Conservation (phyloP, 805 yeast species). For the Tetrapisispora fleetii region DNA sequence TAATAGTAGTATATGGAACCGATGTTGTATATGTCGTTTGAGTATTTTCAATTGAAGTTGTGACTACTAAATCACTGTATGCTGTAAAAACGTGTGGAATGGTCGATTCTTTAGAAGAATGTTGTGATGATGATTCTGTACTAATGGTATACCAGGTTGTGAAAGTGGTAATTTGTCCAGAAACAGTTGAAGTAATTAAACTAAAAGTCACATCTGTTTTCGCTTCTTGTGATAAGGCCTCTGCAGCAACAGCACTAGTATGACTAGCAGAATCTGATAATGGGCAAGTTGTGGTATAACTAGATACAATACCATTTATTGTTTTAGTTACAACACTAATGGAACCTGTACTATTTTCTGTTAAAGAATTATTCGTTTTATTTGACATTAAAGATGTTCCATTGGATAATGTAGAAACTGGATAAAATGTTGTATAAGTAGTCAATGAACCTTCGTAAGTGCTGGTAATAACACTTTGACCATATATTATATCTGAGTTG, state of each 20-base stretch:
- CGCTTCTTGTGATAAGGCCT: neutral
- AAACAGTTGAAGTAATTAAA: neutral
- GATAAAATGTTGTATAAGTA: constrained; percentile 11
- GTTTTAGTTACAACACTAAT: constrained; percentile 2
- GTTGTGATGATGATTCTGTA: neutral
- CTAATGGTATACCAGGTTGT: constrained; percentile 5
- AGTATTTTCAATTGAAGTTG: constrained; percentile 1
- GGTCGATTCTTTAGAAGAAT: neutral
- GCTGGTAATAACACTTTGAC: constrained; percentile 11
- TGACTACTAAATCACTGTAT: neutral
- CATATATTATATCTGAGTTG: constrained; percentile 3
- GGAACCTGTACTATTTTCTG: neutral
- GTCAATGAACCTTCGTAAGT: constrained; percentile 11
- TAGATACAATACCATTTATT: neutral
- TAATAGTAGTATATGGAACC: neutral
- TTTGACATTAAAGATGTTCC: neutral
- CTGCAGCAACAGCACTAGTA: neutral
- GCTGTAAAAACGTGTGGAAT: neutral
- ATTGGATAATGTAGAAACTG: constrained; percentile 6
- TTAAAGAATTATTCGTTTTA: neutral
- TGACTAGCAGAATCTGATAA: neutral
- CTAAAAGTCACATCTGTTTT: neutral
- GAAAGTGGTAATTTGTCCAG: constrained; percentile 1
- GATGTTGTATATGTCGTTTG: constrained; percentile 1
- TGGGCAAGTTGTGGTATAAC: constrained; percentile 1